A percentile compares a stretch with the other conserved stretches of the same genome.
Conservation (phyloP, 23 red algal genomes). For the Chondrus crispus region DNA sequence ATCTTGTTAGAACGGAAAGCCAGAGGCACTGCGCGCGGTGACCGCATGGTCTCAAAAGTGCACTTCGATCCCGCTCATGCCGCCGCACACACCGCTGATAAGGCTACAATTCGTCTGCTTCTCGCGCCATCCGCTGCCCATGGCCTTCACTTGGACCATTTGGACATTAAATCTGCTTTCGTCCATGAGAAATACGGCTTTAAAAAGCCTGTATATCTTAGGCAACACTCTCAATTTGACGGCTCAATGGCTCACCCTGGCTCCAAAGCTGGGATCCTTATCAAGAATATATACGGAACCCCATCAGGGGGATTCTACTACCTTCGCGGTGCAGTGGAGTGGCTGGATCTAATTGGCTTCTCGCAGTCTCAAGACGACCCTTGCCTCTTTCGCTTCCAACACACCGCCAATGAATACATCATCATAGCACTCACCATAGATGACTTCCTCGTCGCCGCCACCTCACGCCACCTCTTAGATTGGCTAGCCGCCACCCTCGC, state of each 20-base stretch:
- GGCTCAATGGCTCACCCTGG: background rate
- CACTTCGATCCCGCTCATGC: slow-evolving; percentile 7
- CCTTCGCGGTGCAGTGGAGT: background rate
- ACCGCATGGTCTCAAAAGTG: background rate
- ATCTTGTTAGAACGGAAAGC: slow-evolving; percentile 28
- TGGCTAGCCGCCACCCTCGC: background rate
- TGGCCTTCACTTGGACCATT: background rate
- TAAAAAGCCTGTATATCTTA: slow-evolving; percentile 17
- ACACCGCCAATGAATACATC: background rate
- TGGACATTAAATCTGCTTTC: slow-evolving; percentile 2
- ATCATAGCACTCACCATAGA: slow-evolving; percentile 31
- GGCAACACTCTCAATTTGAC: slow-evolving; percentile 21
- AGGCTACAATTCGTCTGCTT: background rate
- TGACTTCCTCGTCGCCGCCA: slow-evolving; percentile 18
- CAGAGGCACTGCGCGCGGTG: background rate
- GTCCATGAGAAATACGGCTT: background rate
- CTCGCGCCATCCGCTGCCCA: background rate
- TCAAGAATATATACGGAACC: slow-evolving; percentile 9
- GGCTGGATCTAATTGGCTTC: background rate
- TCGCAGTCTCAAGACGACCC: slow-evolving; percentile 20
- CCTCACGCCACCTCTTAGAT: background rate
- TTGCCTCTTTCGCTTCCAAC: background rate
- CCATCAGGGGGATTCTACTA: slow-evolving; percentile 15
- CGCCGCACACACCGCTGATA: background rate
- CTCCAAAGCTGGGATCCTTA: background rate